Evolutionary conservation across 2,329 filamentous ascomycete species (phyloP).

Genomic region (Arachnomyces sp.): DNA sequence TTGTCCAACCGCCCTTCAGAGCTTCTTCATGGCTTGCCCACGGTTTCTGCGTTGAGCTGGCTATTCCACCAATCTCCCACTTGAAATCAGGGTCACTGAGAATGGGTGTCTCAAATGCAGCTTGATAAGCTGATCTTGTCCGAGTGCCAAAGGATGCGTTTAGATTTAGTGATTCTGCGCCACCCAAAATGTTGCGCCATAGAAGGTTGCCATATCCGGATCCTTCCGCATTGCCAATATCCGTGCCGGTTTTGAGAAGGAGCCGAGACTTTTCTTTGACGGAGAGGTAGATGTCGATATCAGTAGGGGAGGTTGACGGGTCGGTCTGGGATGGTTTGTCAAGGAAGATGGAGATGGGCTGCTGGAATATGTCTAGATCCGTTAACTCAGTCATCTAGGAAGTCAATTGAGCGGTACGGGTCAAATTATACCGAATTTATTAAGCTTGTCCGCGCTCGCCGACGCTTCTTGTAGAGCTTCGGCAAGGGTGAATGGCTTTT

Average conservation of each 20-base stretch:
- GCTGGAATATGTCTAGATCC: slow-evolving; percentile 70
- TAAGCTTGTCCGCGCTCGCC: slow-evolving; percentile 63
- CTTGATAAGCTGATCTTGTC: slow-evolving; percentile 85
- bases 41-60: slow-evolving; percentile 77
- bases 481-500: slow-evolving; percentile 65
- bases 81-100: slow-evolving; percentile 75
- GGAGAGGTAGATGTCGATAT: slow-evolving; percentile 72
- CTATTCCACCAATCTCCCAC: slow-evolving; percentile 70
- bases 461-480: slow-evolving; percentile 70
- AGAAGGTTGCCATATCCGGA: slow-evolving; percentile 84
- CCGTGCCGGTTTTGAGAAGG: slow-evolving; percentile 87
- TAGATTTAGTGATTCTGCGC: slow-evolving; percentile 79
- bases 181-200: slow-evolving; percentile 88
- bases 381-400: slow-evolving; percentile 2
- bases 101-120: slow-evolving; percentile 74
- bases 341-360: slow-evolving; percentile 73
- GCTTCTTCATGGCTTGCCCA: slow-evolving; percentile 94
- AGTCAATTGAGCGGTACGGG: slow-evolving; percentile 11
- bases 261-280: slow-evolving; percentile 74
- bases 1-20: slow-evolving; percentile 67
- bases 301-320: slow-evolving; percentile 62
- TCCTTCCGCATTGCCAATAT: slow-evolving; percentile 87
- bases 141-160: slow-evolving; percentile 85
- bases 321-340: slow-evolving; percentile 65
- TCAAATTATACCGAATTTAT: slow-evolving; percentile 61